Percentiles rank a stretch among this genome's conserved stretches.
phyloP scores from a whole-genome alignment of 1,284 basidiomycete species.

The Microstroma glucosiphilum region DNA sequence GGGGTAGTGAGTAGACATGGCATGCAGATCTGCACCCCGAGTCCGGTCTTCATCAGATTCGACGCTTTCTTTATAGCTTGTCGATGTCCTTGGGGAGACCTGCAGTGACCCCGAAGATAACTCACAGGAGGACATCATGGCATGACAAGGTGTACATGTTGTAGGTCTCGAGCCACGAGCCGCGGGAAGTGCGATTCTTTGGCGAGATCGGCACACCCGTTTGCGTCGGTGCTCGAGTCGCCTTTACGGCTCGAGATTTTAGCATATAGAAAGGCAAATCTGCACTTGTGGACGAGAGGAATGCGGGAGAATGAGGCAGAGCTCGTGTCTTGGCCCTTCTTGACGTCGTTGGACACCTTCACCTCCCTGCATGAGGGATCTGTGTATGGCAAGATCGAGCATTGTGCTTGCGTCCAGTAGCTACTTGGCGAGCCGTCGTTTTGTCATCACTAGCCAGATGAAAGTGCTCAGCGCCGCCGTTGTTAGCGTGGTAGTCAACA shows the following conservation, averaged over 20 bases:
- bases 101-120: conserved; percentile 18
- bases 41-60: background rate
- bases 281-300: background rate
- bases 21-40: conserved; percentile 6
- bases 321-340: background rate
- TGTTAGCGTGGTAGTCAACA: conserved; percentile 19
- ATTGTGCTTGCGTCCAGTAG: conserved; percentile 8
- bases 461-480: conserved; percentile 9
- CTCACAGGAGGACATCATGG: conserved; percentile 23
- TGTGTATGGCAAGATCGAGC: too few species aligned
- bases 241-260: background rate
- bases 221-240: background rate
- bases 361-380: conserved; percentile 7
- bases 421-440: background rate
- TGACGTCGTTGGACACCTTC: conserved; percentile 12
- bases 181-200: conserved; percentile 22
- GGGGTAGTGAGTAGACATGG: conserved; percentile 17
- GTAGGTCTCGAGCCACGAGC: conserved; percentile 25
- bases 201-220: conserved; percentile 22
- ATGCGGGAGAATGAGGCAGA: too few species aligned
- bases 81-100: conserved; percentile 26
- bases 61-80: conserved; percentile 19
- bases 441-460: conserved; percentile 17
- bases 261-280: background rate
- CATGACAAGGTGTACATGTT: conserved; percentile 26